Evolutionary conservation across 2,329 filamentous ascomycete species (phyloP), one percentile per base, ranked within the genome.

Genomic region (Aspergillus terreus): DNA sequence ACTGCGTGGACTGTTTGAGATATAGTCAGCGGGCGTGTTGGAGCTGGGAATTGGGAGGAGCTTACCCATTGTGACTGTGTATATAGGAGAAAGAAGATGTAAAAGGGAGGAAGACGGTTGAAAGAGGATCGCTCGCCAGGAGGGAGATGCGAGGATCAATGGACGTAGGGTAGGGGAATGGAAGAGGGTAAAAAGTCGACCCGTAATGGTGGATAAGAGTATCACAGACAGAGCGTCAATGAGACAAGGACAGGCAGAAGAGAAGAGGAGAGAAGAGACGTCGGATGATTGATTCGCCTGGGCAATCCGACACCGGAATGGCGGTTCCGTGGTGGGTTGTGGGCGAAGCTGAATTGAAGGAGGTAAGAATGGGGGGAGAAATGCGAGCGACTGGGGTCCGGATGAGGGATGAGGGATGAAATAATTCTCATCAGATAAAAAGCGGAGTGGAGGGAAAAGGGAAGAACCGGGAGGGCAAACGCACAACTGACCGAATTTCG

Each of bases 1-100:
- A 67, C 58, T 42, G 66, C 67, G 61, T 70, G 67, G 35, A 70
- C 67, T 70, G 43, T 21, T 10, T 11, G 4, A 27, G 11, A 15
- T 27, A 49, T 36, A 49, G 42, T 38, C 38, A 23, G 21, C 32
- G 12, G 14, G n/a, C 15, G 25, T 14, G 25, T 4, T 25, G 27
- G 10, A 38, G 15, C 14, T 38, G 35, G 23, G 25, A 47, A 38
- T 23, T 36, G 30, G 10, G 42, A 35, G 50, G 40, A 19, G 17
- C 50, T 45, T 52, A 52, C 50, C 50, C 50, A 52, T 52, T 49
- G 35, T 25, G 46, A 19, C 23, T 42, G 30, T 48, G 35, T 23
- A 35, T 19, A 36, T 27, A 30, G 32, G 12, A 32, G n/a, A 41
- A 21, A 41, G 33, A 14, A 17, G 14, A 41, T 9, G 17, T 25